Evolutionary conservation across 2,329 filamentous ascomycete species (phyloP), one percentile per base, ranked within the genome.

Genomic region (Dichotomopilus funicola): DNA sequence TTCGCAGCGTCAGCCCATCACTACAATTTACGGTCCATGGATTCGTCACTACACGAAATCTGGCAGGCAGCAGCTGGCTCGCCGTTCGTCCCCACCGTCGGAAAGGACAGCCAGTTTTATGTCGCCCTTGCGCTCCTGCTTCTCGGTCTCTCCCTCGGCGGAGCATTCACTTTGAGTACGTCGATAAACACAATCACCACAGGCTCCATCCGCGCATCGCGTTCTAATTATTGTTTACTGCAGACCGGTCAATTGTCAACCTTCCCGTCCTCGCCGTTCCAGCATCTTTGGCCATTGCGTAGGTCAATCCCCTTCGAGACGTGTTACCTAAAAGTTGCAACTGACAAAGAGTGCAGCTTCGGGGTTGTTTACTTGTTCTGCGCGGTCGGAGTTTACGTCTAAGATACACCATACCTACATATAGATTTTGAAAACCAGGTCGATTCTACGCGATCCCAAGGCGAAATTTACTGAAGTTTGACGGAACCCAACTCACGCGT

Each of bases 341-440:
- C 55, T 61, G 46, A 62, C 59, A 48, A 54, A 43, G n/a, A 33
- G 34, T 31, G 9, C 68, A 96, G 92, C 50, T 88, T 96, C 72
- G 94, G 94, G 65, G 87, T 92, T 50, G 91, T 99, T 46, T 96
- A 94, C 75, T 96, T 96, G 87, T 97, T 99, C 75, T 99, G 94
- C 75, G 94, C 91, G 58, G 94, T 94, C 70, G 94, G 94, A 71
- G 94, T 99, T 69, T 97, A 99, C 85, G 90, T 99, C 72, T 99
- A 83, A 78, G 71, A 82, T 75, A 77, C 73, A 75, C 62, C 38
- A 55, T 71, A 54, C 51, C 53, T 51, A 52, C 44, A 37, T 55
- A 57, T 67, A 66, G 71, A 19, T 53, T 43, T 45, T 51, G 52
- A 36, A 58, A 60, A 55, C 62, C 54, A 67, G 63, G 56, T 62